phyloP scores from a whole-genome alignment of 78 protist species.

The Protostelium mycophagum region DNA sequence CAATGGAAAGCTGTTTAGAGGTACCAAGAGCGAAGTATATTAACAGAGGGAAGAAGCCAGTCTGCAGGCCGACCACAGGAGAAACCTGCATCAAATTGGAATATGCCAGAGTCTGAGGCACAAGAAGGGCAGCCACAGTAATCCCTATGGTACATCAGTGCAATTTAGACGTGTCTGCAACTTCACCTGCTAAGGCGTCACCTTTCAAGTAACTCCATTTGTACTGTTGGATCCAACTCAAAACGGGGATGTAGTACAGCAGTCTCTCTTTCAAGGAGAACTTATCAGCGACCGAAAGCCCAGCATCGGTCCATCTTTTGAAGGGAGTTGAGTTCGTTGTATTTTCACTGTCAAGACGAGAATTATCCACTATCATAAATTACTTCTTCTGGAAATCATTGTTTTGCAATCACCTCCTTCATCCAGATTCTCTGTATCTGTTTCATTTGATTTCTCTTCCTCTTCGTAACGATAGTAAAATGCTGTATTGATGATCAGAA shows the following conservation, averaged over 20 bases:
- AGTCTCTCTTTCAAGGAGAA: background rate
- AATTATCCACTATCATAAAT: no score
- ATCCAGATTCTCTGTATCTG: no score
- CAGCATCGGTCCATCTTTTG: no score
- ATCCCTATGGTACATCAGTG: constrained; percentile 55
- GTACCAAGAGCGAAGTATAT: constrained; percentile 77
- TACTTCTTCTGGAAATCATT: no score
- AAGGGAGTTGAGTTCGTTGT: no score
- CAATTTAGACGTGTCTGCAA: no score
- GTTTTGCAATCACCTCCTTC: no score
- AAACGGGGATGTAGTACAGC: background rate
- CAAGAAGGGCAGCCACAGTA: constrained; percentile 67
- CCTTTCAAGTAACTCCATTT: background rate
- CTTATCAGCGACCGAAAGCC: background rate
- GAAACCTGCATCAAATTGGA: constrained; percentile 65
- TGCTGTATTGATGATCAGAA: no score
- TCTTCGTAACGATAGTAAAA: no score
- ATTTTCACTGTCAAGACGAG: no score
- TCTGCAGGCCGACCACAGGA: constrained; percentile 70
- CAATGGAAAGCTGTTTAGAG: constrained; percentile 55
- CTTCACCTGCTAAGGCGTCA: background rate
- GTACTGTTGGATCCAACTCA: background rate
- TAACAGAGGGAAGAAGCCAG: constrained; percentile 74
- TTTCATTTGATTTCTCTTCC: no score
- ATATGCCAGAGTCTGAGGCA: constrained; percentile 75